A percentile compares a stretch with the other conserved stretches of the same genome.
These are phyloP conservation scores for Cryptococcus sp. DNA, from an alignment of 1,284 basidiomycete species.

Conservation along the genomic window DNA sequence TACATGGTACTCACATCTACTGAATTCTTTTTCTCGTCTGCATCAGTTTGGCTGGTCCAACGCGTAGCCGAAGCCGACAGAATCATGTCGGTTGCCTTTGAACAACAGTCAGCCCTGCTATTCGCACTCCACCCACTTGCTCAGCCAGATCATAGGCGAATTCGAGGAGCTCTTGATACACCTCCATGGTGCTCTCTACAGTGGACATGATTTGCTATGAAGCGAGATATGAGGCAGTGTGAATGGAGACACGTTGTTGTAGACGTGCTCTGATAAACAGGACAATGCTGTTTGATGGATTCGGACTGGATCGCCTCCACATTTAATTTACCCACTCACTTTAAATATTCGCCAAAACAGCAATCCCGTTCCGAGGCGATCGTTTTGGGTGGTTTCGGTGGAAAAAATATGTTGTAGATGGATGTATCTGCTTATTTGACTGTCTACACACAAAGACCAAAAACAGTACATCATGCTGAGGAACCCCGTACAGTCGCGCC, in stretches of 20 bases:
- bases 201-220: not conserved
- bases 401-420: not conserved
- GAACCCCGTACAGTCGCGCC: conserved; percentile 13
- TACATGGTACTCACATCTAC: conserved; percentile 58
- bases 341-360: not conserved
- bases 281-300: too few relatives aligned
- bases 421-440: not conserved
- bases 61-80: conserved; percentile 31
- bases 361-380: not conserved
- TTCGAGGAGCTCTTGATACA: conserved; percentile 30
- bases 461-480: conserved; percentile 15
- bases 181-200: conserved; percentile 2
- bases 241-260: too few relatives aligned
- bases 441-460: not conserved
- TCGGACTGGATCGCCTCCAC: conserved; percentile 4
- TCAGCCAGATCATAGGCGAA: conserved; percentile 33
- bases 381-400: not conserved
- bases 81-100: conserved; percentile 21
- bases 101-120: not conserved
- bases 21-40: conserved; percentile 41
- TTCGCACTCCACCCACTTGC: conserved; percentile 12
- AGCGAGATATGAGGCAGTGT: not conserved
- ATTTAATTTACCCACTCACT: not conserved
- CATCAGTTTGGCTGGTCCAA: conserved; percentile 23
- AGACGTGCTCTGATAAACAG: too few relatives aligned